A percentile compares a stretch with the other conserved stretches of the same genome.
phyloP scores from a whole-genome alignment of 1,284 basidiomycete species.

The Porodaedalea pini region DNA sequence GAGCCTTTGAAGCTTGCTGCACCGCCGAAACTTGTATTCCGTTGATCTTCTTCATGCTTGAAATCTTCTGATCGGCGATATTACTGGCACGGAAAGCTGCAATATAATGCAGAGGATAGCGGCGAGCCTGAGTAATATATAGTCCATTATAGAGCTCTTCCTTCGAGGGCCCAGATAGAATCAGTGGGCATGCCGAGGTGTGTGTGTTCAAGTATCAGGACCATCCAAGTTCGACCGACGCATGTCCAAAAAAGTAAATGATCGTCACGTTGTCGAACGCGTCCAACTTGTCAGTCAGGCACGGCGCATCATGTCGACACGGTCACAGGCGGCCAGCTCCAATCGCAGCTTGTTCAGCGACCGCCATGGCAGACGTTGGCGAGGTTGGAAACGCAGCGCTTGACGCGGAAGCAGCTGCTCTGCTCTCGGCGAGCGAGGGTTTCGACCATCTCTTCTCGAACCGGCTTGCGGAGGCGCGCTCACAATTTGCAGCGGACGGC shows the following conservation, averaged over 20 bases:
- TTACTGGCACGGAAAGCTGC: too few relatives aligned
- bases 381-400: neutral
- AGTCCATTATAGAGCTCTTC: too few relatives aligned
- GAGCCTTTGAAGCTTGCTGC: neutral
- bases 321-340: neutral
- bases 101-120: too few relatives aligned
- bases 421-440: conserved; percentile 52
- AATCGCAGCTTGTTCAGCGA: too few relatives aligned
- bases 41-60: too few relatives aligned
- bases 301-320: neutral
- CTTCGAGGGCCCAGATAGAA: too few relatives aligned
- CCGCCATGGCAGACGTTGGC: neutral
- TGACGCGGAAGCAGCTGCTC: conserved; percentile 28
- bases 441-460: conserved; percentile 70
- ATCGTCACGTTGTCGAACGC: neutral
- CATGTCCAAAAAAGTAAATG: neutral
- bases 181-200: too few relatives aligned
- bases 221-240: neutral
- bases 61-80: too few relatives aligned
- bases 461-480: conserved; percentile 51
- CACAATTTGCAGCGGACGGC: conserved; percentile 45
- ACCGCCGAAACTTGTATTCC: neutral
- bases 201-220: neutral
- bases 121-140: too few relatives aligned
- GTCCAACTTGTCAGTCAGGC: neutral